Base-by-base conservation (phyloP, 2,329 filamentous ascomycete species). In the Curvularia spicifera region DNA sequence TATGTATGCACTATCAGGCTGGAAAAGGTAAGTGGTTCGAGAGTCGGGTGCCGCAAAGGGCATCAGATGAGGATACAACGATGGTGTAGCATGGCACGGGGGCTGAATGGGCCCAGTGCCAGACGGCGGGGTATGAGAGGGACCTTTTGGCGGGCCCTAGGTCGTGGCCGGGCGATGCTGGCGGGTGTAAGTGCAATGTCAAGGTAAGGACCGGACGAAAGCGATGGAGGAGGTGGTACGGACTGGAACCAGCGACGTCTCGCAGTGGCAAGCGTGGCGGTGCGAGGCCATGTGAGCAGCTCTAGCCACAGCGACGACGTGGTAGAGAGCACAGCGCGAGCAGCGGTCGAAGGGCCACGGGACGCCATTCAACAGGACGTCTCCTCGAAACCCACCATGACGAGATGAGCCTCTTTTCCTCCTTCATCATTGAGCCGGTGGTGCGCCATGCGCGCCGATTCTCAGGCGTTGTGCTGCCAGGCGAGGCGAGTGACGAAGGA, bases 351-450 rank as follows among this genome's bases (percentile, higher is more conserved):
- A 51, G 45, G 26, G 22, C 29, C 49, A n/a, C 46, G 26, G 12
- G 46, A 26, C 44, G 13, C 28, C 26, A 28, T 42, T 37, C n/a
- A 35, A 24, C 45, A 31, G 31, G 31, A 43, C 54, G 22, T 53
- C 40, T 5, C 28, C 39, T 56, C 31, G 28, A 29, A 12, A 53
- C 43, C 13, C 53, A 48, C 7, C 37, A 73, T 72, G 67, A 52
- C 63, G 65, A 65, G 54, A 78, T 79, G 77, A 78, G 71, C 66
- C 63, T 78, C 54, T 70, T 79, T 42, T 75, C 75, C 47, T 77
- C 76, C 13, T 77, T 78, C 54, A 69, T 79, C 63, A 71, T 78
- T 61, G 75, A 76, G 47, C 76, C 76, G 42, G 74, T 78, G 35
- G 72, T 78, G 59, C 74, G 76, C 42, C 75, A 77, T 58, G 76